A percentile compares a stretch with the other conserved stretches of the same genome.
phyloP scores from a whole-genome alignment of 345 rosid species.

The Camelina sativa region DNA sequence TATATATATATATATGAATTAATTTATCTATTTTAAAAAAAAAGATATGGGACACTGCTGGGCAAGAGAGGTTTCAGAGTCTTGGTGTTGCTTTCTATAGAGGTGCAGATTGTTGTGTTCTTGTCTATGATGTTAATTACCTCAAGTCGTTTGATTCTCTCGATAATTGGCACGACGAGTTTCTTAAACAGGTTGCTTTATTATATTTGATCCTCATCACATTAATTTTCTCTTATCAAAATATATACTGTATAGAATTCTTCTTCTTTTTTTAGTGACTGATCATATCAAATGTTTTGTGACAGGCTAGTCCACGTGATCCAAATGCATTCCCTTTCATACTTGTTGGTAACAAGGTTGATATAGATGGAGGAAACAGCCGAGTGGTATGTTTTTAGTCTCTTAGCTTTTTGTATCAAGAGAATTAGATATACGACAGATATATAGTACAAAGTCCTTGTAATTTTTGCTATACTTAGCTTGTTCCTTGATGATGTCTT shows the following conservation, averaged over 20 bases:
- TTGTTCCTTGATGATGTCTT: neutral
- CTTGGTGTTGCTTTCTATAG: conserved; percentile 90
- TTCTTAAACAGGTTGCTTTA: conserved; percentile 67
- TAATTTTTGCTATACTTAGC: neutral
- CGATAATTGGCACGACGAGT: conserved; percentile 86
- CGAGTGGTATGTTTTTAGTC: conserved; percentile 72
- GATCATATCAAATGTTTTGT: neutral
- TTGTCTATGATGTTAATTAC: conserved; percentile 83
- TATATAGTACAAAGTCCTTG: neutral
- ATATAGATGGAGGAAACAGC: conserved; percentile 97
- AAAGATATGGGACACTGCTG: conserved; percentile 95
- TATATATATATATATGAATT: too few species aligned
- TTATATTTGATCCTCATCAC: neutral
- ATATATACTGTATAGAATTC: too few species aligned
- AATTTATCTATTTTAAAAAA: neutral
- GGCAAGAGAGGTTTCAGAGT: conserved; percentile 91
- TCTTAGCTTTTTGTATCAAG: neutral
- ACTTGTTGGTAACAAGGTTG: conserved; percentile 96
- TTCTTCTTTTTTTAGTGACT: neutral
- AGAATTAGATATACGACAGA: neutral
- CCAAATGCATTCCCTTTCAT: conserved; percentile 80
- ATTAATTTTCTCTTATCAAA: neutral
- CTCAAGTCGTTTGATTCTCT: conserved; percentile 80
- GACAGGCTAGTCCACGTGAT: conserved; percentile 83
- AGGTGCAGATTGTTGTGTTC: conserved; percentile 93